phyloP scores from a whole-genome alignment of 2,329 filamentous ascomycete species.

The Ramularia endophylla region DNA sequence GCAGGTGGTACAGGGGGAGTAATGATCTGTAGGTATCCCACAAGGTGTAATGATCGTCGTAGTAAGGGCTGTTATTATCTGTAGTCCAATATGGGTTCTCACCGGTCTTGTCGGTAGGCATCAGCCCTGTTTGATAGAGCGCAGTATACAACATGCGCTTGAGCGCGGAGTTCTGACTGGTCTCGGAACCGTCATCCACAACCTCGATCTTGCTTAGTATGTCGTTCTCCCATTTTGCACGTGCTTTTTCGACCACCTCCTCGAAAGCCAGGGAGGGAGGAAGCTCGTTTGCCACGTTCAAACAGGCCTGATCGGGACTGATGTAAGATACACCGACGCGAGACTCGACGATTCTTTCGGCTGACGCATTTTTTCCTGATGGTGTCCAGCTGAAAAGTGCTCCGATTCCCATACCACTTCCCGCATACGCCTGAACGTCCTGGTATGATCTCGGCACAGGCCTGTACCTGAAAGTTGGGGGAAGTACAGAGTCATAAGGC shows the following conservation, averaged over 20 bases:
- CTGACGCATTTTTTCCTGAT: constrained; percentile 9
- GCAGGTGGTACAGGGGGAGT: constrained; percentile 19
- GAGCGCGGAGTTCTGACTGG: constrained; percentile 11
- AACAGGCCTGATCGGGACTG: constrained; percentile 14
- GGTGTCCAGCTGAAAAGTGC: constrained; percentile 18
- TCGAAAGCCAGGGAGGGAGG: constrained; percentile 8
- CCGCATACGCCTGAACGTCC: constrained; percentile 15
- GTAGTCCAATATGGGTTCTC: constrained; percentile 27
- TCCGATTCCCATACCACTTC: constrained; percentile 15
- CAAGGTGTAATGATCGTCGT: constrained; percentile 31
- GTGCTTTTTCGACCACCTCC: constrained; percentile 7
- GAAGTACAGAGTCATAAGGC: constrained; percentile 13
- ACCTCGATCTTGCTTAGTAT: constrained; percentile 12
- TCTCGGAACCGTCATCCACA: constrained; percentile 11
- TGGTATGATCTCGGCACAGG: constrained; percentile 13
- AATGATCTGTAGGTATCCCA: constrained; percentile 28
- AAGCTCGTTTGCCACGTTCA: constrained; percentile 10
- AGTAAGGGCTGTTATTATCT: constrained; percentile 30
- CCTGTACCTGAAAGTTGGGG: constrained; percentile 8
- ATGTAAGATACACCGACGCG: constrained; percentile 17
- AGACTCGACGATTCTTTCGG: constrained; percentile 5
- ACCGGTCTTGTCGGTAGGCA: constrained; percentile 22
- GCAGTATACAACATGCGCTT: constrained; percentile 21
- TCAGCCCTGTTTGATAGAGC: constrained; percentile 17
- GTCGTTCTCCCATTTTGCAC: constrained; percentile 18